Conservation (phyloP, 2,329 filamentous ascomycete genomes). For the Phoma herbarum region DNA sequence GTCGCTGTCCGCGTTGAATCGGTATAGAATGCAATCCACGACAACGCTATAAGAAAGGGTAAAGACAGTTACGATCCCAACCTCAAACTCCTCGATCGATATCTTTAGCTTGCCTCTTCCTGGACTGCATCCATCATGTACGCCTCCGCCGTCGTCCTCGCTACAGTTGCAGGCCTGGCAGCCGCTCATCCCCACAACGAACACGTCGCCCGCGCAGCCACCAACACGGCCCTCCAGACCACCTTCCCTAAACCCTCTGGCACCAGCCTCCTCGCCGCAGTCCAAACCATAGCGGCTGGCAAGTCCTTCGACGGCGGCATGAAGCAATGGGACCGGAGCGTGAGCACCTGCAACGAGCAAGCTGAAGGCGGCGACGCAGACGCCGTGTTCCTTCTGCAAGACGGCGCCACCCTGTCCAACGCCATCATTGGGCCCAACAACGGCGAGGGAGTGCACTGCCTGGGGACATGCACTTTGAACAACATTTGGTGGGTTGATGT, state of each 20-base stretch:
- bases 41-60: neutral
- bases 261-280: neutral
- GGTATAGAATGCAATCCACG: no score
- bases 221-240: neutral
- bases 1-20: neutral
- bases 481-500: neutral
- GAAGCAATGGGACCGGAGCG: neutral
- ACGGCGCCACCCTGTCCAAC: neutral
- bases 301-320: neutral
- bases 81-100: neutral
- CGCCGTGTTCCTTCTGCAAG: neutral
- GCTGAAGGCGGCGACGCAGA: neutral
- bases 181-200: neutral
- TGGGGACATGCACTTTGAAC: neutral
- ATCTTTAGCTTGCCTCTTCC: neutral
- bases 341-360: neutral
- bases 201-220: neutral
- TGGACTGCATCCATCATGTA: conserved; percentile 1
- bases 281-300: neutral
- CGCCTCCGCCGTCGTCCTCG: conserved; percentile 11
- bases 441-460: neutral
- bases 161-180: neutral
- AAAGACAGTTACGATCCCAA: neutral
- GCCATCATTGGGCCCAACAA: neutral
- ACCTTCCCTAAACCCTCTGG: neutral